Evolutionary conservation across 2,329 filamentous ascomycete species (phyloP), one percentile per base, ranked within the genome.

Genomic region (Pseudogymnoascus sp.): DNA sequence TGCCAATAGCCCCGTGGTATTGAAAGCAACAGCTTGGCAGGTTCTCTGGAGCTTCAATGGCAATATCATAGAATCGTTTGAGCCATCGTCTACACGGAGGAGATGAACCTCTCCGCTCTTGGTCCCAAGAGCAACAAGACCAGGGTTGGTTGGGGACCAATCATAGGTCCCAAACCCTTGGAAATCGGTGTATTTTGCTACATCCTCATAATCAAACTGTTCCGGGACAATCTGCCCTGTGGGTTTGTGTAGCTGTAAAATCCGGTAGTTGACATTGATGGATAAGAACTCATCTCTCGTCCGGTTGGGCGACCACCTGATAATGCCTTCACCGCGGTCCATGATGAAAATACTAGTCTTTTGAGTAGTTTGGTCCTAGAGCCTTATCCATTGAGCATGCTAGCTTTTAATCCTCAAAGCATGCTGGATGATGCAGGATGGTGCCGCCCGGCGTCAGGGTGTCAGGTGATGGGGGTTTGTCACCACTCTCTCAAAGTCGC

Each of bases 21-120:
- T 93, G 76, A 95, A 92, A 3, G 90, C 87, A 42, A 95, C 89
- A 0, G 90, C 89, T 70, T 93, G 91, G 70, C 89, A 93, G 46
- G 88, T 88, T 50, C 91, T 83, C 62, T 89, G 84, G 73, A 91
- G 85, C 72, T 90, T 91, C 56, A 92, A 82, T 19, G 84, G 84
- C 65, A 92, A 84, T 60, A 88, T 85, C 59, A 85, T 72, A 67
- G 83, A 84, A 35, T 81, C 83, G 70, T 83, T 91, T 61, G 82
- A 87, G 67, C 85, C 83, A 68, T 90, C 86, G 70, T 91, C 86
- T 59, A 95, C 82, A 65, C 87, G 83, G 63, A 95, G 76, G 19
- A 96, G 77, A 66, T 89, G 88, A 66, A 92, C 88, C 63, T 91
- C 85, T 59, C 91, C 91, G 40, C 86, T 86, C 13, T 86, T 83